Evolutionary conservation across 805 yeast genomes (phyloP).

Genomic region (Maudiozyma serrabonitensis): DNA sequence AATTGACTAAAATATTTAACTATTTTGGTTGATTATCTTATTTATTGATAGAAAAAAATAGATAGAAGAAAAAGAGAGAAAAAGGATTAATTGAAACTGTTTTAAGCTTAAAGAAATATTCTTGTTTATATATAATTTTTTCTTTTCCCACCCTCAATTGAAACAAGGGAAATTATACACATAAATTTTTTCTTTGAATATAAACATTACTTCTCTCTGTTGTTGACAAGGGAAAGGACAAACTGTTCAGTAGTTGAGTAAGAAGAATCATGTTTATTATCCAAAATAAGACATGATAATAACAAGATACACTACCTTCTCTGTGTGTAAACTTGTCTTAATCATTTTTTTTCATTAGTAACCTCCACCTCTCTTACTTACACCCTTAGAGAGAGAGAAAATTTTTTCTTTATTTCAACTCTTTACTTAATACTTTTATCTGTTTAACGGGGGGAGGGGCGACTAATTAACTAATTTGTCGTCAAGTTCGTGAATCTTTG

Average conservation of each 20-base stretch:
- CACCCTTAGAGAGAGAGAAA: not conserved
- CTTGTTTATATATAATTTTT: not conserved
- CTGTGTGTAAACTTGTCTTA: no score
- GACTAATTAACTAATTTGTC: not conserved
- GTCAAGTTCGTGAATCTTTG: slow-evolving; percentile 1
- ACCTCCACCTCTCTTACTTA: no score
- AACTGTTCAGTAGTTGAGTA: not conserved
- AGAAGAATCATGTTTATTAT: slow-evolving; percentile 1
- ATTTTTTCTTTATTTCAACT: not conserved
- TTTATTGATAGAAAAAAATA: not conserved
- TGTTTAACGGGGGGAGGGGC: slow-evolving; percentile 1
- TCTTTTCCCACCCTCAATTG: not conserved
- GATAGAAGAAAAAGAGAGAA: not conserved
- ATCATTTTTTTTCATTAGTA: no score
- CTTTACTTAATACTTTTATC: not conserved
- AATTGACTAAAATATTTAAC: not conserved
- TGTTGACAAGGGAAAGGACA: not conserved
- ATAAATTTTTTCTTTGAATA: not conserved
- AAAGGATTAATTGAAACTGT: no score
- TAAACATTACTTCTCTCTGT: not conserved
- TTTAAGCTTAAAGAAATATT: not conserved
- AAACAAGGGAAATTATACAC: not conserved
- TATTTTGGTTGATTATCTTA: not conserved
- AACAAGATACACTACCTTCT: not conserved
- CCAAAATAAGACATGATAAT: not conserved